A percentile compares a stretch with the other conserved stretches of the same genome.
phyloP scores from a whole-genome alignment of 2,329 filamentous ascomycete genomes.

The Nothopassalora personata region DNA sequence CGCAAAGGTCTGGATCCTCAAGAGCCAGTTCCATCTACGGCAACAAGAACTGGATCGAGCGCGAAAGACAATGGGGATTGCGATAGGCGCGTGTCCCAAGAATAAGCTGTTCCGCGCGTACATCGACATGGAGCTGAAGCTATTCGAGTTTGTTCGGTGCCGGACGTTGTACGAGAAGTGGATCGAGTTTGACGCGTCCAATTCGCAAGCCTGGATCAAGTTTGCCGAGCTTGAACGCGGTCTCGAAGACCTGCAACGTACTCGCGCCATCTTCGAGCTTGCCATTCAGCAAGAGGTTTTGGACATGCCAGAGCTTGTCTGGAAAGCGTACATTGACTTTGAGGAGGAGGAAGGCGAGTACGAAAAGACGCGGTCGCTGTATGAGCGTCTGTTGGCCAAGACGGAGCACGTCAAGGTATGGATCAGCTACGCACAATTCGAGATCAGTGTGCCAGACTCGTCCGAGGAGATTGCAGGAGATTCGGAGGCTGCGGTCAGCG shows the following conservation, averaged over 20 bases:
- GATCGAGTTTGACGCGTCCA: slow-evolving; percentile 83
- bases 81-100: slow-evolving; percentile 92
- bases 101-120: slow-evolving; percentile 93
- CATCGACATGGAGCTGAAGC: slow-evolving; percentile 82
- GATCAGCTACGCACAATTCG: slow-evolving; percentile 98
- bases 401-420: slow-evolving; percentile 99
- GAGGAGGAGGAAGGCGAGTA: slow-evolving; percentile 86
- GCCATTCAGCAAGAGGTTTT: slow-evolving; percentile 75
- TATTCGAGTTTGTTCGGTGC: slow-evolving; percentile 91
- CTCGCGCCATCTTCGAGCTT: slow-evolving; percentile 86
- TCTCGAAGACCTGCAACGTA: slow-evolving; percentile 81
- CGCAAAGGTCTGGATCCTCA: slow-evolving; percentile 91
- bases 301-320: slow-evolving; percentile 95
- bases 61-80: slow-evolving; percentile 81
- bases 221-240: slow-evolving; percentile 91
- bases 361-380: slow-evolving; percentile 71
- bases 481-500: slow-evolving; percentile 61
- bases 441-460: slow-evolving; percentile 83
- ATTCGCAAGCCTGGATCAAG: slow-evolving; percentile 91
- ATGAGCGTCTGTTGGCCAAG: slow-evolving; percentile 86
- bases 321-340: slow-evolving; percentile 98
- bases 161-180: slow-evolving; percentile 91
- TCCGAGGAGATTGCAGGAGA: slow-evolving; percentile 55
- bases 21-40: slow-evolving; percentile 87
- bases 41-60: slow-evolving; percentile 75